Conservation (phyloP, 176 grass and related monocot genomes). For the Guadua angustifolia region DNA sequence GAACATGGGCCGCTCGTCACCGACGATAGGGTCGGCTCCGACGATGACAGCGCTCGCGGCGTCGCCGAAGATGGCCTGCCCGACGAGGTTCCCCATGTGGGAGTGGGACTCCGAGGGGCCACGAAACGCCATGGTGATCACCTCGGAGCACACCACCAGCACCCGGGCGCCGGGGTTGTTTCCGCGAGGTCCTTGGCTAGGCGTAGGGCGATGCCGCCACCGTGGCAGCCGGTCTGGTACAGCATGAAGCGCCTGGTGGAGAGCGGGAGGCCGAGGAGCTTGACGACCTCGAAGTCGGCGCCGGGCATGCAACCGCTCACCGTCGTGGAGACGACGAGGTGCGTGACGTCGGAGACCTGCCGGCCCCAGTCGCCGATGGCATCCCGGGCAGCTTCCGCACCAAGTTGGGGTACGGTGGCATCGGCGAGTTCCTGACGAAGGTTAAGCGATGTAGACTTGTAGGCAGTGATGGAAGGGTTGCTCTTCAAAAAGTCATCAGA, state of each 20-base stretch:
- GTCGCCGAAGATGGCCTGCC: constrained; percentile 31
- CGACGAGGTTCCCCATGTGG: constrained; percentile 16
- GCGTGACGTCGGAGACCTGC: constrained; percentile 17
- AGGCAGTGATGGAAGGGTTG: constrained; percentile 50
- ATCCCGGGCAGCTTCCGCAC: constrained; percentile 46
- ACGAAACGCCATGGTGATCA: too few relatives aligned
- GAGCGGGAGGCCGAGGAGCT: too few relatives aligned
- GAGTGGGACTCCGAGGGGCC: not conserved
- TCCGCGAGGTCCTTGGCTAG: too few relatives aligned
- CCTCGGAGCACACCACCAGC: too few relatives aligned
- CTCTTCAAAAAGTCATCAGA: constrained; percentile 47
- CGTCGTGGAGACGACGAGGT: too few relatives aligned
- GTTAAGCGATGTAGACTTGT: constrained; percentile 59
- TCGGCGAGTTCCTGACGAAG: constrained; percentile 58
- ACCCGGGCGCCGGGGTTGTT: too few relatives aligned
- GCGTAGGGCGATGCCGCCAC: too few relatives aligned
- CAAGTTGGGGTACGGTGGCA: constrained; percentile 48
- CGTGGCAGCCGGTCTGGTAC: too few relatives aligned
- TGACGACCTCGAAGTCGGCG: too few relatives aligned
- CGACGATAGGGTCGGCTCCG: not conserved
- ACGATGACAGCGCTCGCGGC: not conserved
- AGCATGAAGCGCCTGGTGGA: too few relatives aligned
- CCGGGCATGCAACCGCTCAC: too few relatives aligned
- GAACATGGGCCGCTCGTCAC: constrained; percentile 18
- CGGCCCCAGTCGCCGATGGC: constrained; percentile 67